Percentiles rank a stretch among this genome's conserved stretches.
These are phyloP conservation scores for Cnidoscolus chayamansa DNA, from an alignment of 441 rosid species.

Conservation along the genomic window DNA sequence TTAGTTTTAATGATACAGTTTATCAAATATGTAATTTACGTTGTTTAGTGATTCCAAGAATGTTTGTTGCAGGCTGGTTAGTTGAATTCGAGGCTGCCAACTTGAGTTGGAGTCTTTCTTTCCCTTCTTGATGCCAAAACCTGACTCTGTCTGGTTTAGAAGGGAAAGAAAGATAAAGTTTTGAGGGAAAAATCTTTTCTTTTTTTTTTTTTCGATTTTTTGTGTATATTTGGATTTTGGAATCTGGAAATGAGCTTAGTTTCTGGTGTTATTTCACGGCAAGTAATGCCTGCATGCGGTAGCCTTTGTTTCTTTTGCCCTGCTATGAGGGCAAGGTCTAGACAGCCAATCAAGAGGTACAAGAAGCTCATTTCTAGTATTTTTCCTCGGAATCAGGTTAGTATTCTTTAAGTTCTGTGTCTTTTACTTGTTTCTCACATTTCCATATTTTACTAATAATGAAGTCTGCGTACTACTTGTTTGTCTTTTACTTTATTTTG, in stretches of 20 bases:
- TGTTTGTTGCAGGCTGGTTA: conserved; percentile 35
- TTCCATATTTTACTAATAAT: background rate
- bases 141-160: conserved; percentile 41
- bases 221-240: background rate
- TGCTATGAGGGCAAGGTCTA: conserved; percentile 78
- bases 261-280: conserved; percentile 81
- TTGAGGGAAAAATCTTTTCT: conserved; percentile 4
- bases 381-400: conserved; percentile 82
- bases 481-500: background rate
- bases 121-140: conserved; percentile 53
- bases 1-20: background rate
- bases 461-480: background rate
- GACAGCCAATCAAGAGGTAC: conserved; percentile 98
- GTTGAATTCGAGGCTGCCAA: conserved; percentile 26
- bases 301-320: conserved; percentile 93
- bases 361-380: conserved; percentile 90
- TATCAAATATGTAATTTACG: background rate
- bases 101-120: conserved; percentile 39
- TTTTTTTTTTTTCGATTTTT: background rate
- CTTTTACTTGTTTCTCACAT: background rate
- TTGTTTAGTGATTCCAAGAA: conserved; percentile 14
- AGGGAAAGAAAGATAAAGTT: conserved; percentile 40
- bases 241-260: conserved; percentile 50
- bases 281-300: conserved; percentile 86
- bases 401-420: conserved; percentile 1